Evolutionary conservation across 306 rosid genomes (phyloP).

Genomic region (Fragaria ananassa): DNA sequence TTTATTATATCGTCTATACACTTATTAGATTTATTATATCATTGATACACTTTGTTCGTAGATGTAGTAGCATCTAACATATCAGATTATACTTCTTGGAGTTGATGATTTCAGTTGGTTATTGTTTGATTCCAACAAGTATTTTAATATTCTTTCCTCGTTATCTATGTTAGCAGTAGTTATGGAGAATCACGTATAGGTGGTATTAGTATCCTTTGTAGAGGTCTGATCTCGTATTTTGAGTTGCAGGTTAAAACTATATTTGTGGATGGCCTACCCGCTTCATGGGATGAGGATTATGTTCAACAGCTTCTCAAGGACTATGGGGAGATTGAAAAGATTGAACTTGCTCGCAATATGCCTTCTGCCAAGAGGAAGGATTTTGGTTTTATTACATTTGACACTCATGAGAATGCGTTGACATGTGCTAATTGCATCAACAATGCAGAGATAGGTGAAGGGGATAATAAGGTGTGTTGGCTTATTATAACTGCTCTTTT

Average conservation of each 20-base stretch:
- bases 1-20: not conserved
- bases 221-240: constrained; percentile 24
- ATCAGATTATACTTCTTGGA: not conserved
- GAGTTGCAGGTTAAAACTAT: constrained; percentile 90
- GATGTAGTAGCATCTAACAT: not conserved
- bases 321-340: constrained; percentile 73
- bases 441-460: constrained; percentile 92
- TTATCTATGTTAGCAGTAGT: not conserved
- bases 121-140: not conserved
- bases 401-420: constrained; percentile 81
- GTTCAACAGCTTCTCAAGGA: constrained; percentile 70
- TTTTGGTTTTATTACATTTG: constrained; percentile 93
- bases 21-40: not conserved
- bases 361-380: constrained; percentile 95
- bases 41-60: not conserved
- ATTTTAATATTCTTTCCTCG: not conserved
- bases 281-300: constrained; percentile 88
- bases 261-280: constrained; percentile 87
- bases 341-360: constrained; percentile 96
- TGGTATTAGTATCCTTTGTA: not conserved
- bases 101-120: not conserved
- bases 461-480: constrained; percentile 68
- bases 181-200: not conserved
- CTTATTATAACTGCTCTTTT: constrained; percentile 14
- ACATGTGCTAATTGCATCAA: constrained; percentile 82